Evolutionary conservation across 306 rosid genomes (phyloP), one percentile per base, ranked within the genome.

Genomic region (Vigna reflexopilosa): DNA sequence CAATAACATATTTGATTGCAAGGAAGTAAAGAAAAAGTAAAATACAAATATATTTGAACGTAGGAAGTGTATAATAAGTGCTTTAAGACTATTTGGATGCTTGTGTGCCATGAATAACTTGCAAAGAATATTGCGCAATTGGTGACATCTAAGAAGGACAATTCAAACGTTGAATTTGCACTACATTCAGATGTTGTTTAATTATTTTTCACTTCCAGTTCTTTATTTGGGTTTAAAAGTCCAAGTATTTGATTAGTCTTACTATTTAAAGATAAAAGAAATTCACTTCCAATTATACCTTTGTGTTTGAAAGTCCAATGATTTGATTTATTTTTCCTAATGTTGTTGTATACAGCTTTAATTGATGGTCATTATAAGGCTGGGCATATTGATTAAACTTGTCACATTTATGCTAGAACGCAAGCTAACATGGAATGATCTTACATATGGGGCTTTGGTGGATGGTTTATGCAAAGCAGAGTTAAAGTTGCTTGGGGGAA

Each of bases 321-420:
- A 26, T 26, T 2, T 2, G 0, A 26, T 26, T 26, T 26, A 26
- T 26, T 26, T 26, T 26, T 26, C 93, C 98, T 58, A 93, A 93
- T 85, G 83, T 88, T 69, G 77, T 93, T 38, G 2, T 89, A 89
- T 85, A 90, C 91, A 10, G 90, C 96, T 86, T 85, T 93, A 84
- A 89, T 93, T 74, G 98, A 93, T 64, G 98, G 96, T 59, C 87
- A 86, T 73, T 89, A 94, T 78, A 93, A 93, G 79, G 89, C 91
- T 75, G 94, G 98, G 70, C 86, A 85, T 36, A 77, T 86, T 81
- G 96, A 88, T 80, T 86, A 88, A 81, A 96, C 98, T 65, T 90
- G 90, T 72, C 87, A 87, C 81, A 86, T 93, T 81, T 90, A 89
- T 80, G 91, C 87, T 7, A 90, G 85, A 81, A 89, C 90, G 96